Percentiles rank a stretch among this genome's conserved stretches.
Evolutionary conservation across 2,329 filamentous ascomycete genomes (phyloP).

Genomic region (Colletotrichum echinochloae): DNA sequence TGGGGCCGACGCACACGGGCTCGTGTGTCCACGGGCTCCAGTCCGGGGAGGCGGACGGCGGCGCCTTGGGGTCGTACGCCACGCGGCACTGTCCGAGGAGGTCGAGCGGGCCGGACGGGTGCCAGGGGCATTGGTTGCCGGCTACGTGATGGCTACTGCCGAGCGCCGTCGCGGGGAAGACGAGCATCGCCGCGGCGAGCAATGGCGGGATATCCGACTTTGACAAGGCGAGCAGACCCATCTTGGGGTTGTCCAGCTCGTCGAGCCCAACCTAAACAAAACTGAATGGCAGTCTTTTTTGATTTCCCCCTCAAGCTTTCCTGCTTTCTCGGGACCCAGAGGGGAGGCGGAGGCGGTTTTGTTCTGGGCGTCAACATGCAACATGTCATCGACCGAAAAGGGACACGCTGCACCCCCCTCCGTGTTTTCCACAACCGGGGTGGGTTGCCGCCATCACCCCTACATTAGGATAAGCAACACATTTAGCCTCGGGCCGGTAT

Average conservation of each 20-base stretch:
- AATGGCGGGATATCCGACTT: not conserved
- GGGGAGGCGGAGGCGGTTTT: not conserved
- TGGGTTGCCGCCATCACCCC: slow-evolving; percentile 16
- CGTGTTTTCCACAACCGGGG: slow-evolving; percentile 10
- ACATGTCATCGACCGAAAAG: not conserved
- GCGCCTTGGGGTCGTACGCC: not conserved
- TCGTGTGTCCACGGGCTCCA: slow-evolving; percentile 35
- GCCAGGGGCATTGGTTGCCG: not conserved
- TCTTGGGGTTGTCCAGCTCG: not conserved
- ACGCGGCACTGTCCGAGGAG: not conserved
- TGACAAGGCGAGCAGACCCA: not conserved
- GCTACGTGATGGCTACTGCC: not conserved
- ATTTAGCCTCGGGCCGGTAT: slow-evolving; percentile 21
- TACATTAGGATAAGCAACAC: slow-evolving; percentile 13
- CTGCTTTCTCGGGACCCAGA: not conserved
- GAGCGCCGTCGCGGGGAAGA: not conserved
- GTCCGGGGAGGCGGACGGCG: too few relatives aligned
- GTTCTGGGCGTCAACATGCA: not conserved
- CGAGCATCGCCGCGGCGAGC: not conserved
- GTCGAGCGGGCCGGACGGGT: not conserved
- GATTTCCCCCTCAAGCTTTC: too few relatives aligned
- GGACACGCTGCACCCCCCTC: not conserved
- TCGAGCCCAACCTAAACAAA: not conserved
- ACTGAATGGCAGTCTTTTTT: not conserved
- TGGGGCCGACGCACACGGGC: slow-evolving; percentile 29